phyloP scores from a whole-genome alignment of 2,329 filamentous ascomycete genomes.

The Trichoderma oligosporum region DNA sequence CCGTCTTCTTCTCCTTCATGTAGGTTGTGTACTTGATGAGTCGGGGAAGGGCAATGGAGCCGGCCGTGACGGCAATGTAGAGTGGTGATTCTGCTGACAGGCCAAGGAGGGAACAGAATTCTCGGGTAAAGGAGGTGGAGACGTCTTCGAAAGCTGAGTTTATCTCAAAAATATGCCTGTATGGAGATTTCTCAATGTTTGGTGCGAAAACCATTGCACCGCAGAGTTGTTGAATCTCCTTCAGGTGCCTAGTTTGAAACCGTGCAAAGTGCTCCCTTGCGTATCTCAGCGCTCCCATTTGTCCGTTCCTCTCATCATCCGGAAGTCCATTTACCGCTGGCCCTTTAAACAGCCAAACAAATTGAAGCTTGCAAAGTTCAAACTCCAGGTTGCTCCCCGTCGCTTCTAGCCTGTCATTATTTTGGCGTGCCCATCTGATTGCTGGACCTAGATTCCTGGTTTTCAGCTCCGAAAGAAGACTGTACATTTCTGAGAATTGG shows the following conservation, averaged over 20 bases:
- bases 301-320: slow-evolving; percentile 52
- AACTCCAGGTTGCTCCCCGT: slow-evolving; percentile 93
- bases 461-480: slow-evolving; percentile 75
- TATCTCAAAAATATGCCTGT: slow-evolving; percentile 72
- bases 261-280: slow-evolving; percentile 68
- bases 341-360: slow-evolving; percentile 79
- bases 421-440: slow-evolving; percentile 76
- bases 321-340: slow-evolving; percentile 51
- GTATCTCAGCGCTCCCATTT: slow-evolving; percentile 67
- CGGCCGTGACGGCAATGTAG: slow-evolving; percentile 88
- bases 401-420: slow-evolving; percentile 68
- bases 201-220: slow-evolving; percentile 75
- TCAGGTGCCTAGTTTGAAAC: slow-evolving; percentile 71
- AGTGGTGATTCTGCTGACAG: slow-evolving; percentile 88
- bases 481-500: slow-evolving; percentile 86
- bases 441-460: slow-evolving; percentile 73
- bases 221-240: slow-evolving; percentile 76
- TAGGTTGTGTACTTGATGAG: slow-evolving; percentile 84
- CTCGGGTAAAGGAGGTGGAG: slow-evolving; percentile 80
- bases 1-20: slow-evolving; percentile 83
- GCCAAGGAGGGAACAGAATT: slow-evolving; percentile 89
- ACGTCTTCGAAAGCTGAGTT: slow-evolving; percentile 76
- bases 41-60: slow-evolving; percentile 83
- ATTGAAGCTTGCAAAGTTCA: slow-evolving; percentile 85
- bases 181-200: slow-evolving; percentile 74